Conservation (phyloP, 345 rosid species). For the Sonneratia alba region DNA sequence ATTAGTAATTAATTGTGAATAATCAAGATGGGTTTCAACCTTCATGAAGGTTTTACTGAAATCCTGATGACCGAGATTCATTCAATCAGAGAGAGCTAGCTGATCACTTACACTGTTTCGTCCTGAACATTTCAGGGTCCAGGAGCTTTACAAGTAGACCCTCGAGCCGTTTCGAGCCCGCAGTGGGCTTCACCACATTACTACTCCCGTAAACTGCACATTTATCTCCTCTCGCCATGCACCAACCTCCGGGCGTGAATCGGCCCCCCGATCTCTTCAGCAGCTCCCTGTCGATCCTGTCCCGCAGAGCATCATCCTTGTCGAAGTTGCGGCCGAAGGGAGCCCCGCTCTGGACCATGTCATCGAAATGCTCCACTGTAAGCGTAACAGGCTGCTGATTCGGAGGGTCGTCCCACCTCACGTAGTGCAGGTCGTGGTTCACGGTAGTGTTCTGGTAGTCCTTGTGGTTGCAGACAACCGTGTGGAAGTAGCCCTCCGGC, state of each 20-base stretch:
- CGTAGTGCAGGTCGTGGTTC: conserved; percentile 74
- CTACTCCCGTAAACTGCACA: conserved; percentile 41
- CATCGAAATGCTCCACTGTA: conserved; percentile 45
- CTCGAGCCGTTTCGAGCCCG: conserved; percentile 61
- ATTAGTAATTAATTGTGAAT: too few relatives aligned
- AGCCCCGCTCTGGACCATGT: conserved; percentile 74
- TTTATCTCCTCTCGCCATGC: conserved; percentile 37
- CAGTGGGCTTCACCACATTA: conserved; percentile 47
- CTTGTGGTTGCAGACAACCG: conserved; percentile 83
- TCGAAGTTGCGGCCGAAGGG: conserved; percentile 79
- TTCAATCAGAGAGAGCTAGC: too few relatives aligned
- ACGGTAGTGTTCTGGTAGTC: conserved; percentile 81
- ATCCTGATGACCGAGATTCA: too few relatives aligned
- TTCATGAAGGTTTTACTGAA: too few relatives aligned
- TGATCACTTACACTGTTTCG: conserved; percentile 63
- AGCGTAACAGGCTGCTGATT: conserved; percentile 52
- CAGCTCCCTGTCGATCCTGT: conserved; percentile 56
- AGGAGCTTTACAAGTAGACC: conserved; percentile 56
- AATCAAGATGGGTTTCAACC: too few relatives aligned
- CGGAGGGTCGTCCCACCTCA: conserved; percentile 70
- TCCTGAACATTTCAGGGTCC: conserved; percentile 55
- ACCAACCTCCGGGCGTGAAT: conserved; percentile 54
- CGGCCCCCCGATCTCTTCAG: conserved; percentile 30
- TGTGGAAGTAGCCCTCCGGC: conserved; percentile 82
- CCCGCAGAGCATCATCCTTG: conserved; percentile 45